phyloP scores from a whole-genome alignment of 805 yeast genomes.

The Metschnikowia arizonensis region DNA sequence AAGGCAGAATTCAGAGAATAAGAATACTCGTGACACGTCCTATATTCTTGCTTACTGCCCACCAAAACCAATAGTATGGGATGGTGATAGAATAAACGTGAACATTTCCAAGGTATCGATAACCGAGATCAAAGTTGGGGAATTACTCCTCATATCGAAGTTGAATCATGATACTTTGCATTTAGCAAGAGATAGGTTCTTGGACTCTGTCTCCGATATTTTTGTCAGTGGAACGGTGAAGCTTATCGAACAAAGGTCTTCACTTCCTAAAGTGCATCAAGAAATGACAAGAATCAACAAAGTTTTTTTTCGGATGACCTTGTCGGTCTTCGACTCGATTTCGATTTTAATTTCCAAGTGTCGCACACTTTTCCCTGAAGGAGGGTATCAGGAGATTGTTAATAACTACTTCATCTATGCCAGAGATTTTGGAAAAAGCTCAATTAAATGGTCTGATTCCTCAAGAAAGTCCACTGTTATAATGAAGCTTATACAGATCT shows the following conservation, averaged over 20 bases:
- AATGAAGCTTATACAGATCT: slow-evolving; percentile 64
- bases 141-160: slow-evolving; percentile 61
- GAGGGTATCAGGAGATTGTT: slow-evolving; percentile 69
- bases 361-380: slow-evolving; percentile 44
- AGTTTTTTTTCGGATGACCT: slow-evolving; percentile 62
- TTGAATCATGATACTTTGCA: slow-evolving; percentile 50
- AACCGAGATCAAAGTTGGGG: slow-evolving; percentile 62
- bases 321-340: slow-evolving; percentile 60
- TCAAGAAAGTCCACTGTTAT: slow-evolving; percentile 64
- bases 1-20: slow-evolving; percentile 6
- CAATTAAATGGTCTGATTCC: slow-evolving; percentile 60
- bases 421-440: slow-evolving; percentile 74
- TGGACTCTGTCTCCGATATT: slow-evolving; percentile 48
- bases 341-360: slow-evolving; percentile 51
- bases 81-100: slow-evolving; percentile 66
- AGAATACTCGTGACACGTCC: slow-evolving; percentile 37
- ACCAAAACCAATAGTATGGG: slow-evolving; percentile 85
- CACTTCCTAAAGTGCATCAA: slow-evolving; percentile 65
- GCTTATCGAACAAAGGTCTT: slow-evolving; percentile 62
- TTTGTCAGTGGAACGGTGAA: slow-evolving; percentile 35
- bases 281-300: slow-evolving; percentile 66
- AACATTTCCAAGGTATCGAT: slow-evolving; percentile 45
- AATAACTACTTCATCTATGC: slow-evolving; percentile 73
- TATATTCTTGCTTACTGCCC: slow-evolving; percentile 74
- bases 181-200: slow-evolving; percentile 52